Percentiles rank a stretch among this genome's conserved stretches.
Evolutionary conservation across 2,329 filamentous ascomycete species (phyloP).

Genomic region (Stemphylium beticola): DNA sequence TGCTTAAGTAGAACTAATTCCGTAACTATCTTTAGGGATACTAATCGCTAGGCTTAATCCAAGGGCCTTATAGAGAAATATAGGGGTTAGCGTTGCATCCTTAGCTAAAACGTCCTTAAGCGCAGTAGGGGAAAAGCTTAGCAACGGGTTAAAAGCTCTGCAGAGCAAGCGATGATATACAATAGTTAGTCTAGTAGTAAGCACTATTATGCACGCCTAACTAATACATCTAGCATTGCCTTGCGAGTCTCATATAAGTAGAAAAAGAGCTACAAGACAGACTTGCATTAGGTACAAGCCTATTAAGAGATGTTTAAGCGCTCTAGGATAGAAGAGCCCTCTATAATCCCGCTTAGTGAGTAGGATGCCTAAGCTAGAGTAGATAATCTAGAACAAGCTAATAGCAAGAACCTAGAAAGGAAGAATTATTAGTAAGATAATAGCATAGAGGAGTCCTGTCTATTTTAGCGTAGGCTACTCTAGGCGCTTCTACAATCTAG

Average conservation of each 20-base stretch:
- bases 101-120: not conserved
- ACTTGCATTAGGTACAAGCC: slow-evolving; percentile 18
- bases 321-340: slow-evolving; percentile 19
- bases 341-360: slow-evolving; percentile 1
- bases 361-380: slow-evolving; percentile 9
- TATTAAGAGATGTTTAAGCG: slow-evolving; percentile 15
- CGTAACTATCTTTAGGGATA: not conserved
- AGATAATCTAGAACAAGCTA: slow-evolving; percentile 17
- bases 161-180: slow-evolving; percentile 16
- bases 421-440: slow-evolving; percentile 18
- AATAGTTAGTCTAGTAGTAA: slow-evolving; percentile 8
- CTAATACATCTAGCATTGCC: slow-evolving; percentile 6
- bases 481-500: not conserved
- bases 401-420: slow-evolving; percentile 16
- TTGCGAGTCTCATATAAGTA: slow-evolving; percentile 12
- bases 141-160: slow-evolving; percentile 11
- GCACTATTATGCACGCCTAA: slow-evolving; percentile 8
- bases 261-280: slow-evolving; percentile 13
- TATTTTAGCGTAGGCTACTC: not conserved
- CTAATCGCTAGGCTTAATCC: not conserved
- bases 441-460: slow-evolving; percentile 20
- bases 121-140: slow-evolving; percentile 10
- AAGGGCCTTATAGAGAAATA: slow-evolving; percentile 7
- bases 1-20: slow-evolving; percentile 1
- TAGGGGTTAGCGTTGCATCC: not conserved